Conservation (phyloP, 169 alveolate species). For the Plasmodium billcollinsi region DNA sequence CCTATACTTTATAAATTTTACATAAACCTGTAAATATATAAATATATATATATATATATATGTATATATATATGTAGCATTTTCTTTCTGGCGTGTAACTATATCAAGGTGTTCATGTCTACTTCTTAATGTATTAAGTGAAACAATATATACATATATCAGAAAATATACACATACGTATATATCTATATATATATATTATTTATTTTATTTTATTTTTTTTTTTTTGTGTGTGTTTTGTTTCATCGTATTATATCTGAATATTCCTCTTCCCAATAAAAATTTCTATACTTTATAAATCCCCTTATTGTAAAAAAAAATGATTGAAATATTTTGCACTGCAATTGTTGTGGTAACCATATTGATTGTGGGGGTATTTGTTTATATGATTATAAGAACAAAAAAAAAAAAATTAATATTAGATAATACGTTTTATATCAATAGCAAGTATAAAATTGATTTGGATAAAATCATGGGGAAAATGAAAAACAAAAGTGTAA, state of each 20-base stretch:
- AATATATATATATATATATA: no score
- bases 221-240: constrained; percentile 3
- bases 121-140: no score
- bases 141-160: no score
- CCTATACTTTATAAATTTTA: no score
- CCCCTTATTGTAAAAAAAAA: neutral
- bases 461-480: constrained; percentile 24
- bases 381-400: constrained; percentile 6
- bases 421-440: constrained; percentile 14
- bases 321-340: constrained; percentile 21
- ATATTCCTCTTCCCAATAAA: no score
- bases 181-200: no score
- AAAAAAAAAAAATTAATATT: constrained; percentile 39
- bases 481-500: constrained; percentile 63
- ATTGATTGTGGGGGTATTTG: constrained; percentile 22
- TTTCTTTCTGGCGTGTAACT: no score
- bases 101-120: no score
- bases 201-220: neutral
- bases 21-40: no score
- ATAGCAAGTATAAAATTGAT: constrained; percentile 38
- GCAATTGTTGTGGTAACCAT: constrained; percentile 2
- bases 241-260: neutral
- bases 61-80: no score
- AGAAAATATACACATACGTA: no score
- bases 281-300: no score